Evolutionary conservation across 1,139 yeast genomes (phyloP), one percentile per base, ranked within the genome.

Genomic region (Scheffersomyces segobiensis): DNA sequence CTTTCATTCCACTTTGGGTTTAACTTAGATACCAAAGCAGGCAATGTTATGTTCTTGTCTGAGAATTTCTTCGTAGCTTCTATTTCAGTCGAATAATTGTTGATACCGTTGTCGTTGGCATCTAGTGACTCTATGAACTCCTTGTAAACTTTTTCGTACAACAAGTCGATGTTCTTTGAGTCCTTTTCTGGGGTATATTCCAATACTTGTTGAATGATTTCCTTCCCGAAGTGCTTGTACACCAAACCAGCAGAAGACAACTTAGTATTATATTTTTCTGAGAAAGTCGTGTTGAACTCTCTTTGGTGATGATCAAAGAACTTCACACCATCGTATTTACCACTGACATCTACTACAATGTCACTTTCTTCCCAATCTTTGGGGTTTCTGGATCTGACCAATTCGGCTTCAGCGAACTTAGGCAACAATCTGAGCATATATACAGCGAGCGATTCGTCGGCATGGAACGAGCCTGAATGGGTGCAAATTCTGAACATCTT

Each of bases 231-330:
- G 75, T 95, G 98, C 75, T 93, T 93, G 80, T 89, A 95, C 49
- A 95, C 86, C 61, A 95, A 82, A 24, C 99, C 99, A 18, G 99
- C 99, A 58, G 97, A 90, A 18, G 97, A 89, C 62, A 95, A 82
- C 71, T 92, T 93, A 55, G 98, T 95, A 59, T 69, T 65, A 65
- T 70, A 80, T 8, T 72, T 70, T 12, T 66, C 67, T 32, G 73
- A 69, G 63, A 80, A 80, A 4, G 77, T 73, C 60, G 78, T 77
- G 57, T 69, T 63, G 63, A 80, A 80, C 56, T 78, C 84, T 62
- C 98, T 86, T 78, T 95, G 99, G 75, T 95, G 99, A 71, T 95
- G 99, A 71, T 95, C 99, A 72, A 92, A 95, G 73, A 81, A 91
- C 76, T 93, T 93, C 53, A 79, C 80, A 12, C 90, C 92, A 71